Evolutionary conservation across 2,329 filamentous ascomycete species (phyloP).

Genomic region (Neocucurbitaria cava): DNA sequence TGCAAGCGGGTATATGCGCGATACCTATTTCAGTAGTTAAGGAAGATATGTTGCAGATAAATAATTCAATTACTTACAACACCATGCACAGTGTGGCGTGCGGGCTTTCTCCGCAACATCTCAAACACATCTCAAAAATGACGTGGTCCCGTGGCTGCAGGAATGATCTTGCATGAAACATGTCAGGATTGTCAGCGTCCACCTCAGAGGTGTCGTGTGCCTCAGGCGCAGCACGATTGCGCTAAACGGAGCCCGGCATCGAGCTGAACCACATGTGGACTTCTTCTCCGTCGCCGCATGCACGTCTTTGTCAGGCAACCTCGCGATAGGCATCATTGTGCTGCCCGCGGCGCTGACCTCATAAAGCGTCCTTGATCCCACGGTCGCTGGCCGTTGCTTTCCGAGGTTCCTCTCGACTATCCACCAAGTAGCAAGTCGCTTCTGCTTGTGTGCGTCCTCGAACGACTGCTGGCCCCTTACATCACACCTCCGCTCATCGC

Average conservation of each 20-base stretch:
- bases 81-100: conserved; percentile 10
- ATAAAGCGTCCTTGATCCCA: conserved; percentile 18
- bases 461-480: conserved; percentile 4
- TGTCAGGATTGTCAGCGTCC: conserved; percentile 7
- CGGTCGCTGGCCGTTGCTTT: conserved; percentile 3
- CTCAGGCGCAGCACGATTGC: conserved; percentile 21
- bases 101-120: conserved; percentile 5
- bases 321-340: conserved; percentile 16
- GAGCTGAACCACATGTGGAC: conserved; percentile 6
- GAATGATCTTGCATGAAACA: not conserved
- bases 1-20: not conserved
- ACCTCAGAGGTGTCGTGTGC: conserved; percentile 26
- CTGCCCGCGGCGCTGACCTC: conserved; percentile 9
- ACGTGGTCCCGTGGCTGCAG: conserved; percentile 34
- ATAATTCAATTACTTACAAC: not conserved
- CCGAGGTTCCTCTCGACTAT: not conserved
- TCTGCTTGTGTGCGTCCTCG: conserved; percentile 9
- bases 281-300: conserved; percentile 16
- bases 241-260: conserved; percentile 26
- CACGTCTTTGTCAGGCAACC: conserved; percentile 18
- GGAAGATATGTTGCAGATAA: not conserved
- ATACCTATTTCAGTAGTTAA: not conserved
- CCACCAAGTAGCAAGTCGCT: conserved; percentile 7
- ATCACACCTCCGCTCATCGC: conserved; percentile 13
- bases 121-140: conserved; percentile 14